phyloP scores from a whole-genome alignment of 768 basidiomycete species.

The Pleurotus eryngii region DNA sequence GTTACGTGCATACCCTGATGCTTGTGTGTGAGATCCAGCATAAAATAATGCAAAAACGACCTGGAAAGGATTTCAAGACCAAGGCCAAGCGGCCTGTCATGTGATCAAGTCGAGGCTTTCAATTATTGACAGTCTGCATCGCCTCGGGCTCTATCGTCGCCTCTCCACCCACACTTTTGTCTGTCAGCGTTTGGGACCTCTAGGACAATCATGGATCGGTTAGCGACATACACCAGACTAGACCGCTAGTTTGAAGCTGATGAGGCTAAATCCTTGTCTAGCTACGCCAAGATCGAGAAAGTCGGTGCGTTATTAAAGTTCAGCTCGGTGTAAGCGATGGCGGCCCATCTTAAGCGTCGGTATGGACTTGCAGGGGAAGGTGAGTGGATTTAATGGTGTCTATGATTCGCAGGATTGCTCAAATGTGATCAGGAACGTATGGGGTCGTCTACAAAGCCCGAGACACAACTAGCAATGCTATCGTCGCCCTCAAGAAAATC shows the following conservation, averaged over 20 bases:
- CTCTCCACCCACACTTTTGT: too few relatives aligned
- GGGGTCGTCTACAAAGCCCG: slow-evolving; percentile 98
- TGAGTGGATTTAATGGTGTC: slow-evolving; percentile 18
- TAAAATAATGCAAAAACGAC: too few relatives aligned
- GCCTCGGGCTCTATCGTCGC: too few relatives aligned
- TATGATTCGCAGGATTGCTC: background rate
- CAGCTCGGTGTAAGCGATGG: background rate
- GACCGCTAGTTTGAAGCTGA: slow-evolving; percentile 13
- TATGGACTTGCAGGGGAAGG: slow-evolving; percentile 43
- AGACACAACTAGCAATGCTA: slow-evolving; percentile 70
- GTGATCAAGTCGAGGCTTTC: too few relatives aligned
- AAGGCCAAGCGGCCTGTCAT: too few relatives aligned
- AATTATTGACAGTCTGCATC: too few relatives aligned
- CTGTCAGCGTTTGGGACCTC: too few relatives aligned
- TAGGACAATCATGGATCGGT: slow-evolving; percentile 41
- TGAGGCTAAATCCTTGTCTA: slow-evolving; percentile 28
- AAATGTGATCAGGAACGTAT: slow-evolving; percentile 72
- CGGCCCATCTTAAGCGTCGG: background rate
- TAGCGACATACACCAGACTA: slow-evolving; percentile 16
- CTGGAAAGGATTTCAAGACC: too few relatives aligned
- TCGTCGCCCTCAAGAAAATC: slow-evolving; percentile 99
- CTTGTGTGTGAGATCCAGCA: too few relatives aligned
- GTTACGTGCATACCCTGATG: too few relatives aligned
- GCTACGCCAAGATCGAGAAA: slow-evolving; percentile 98
- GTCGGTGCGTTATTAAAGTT: slow-evolving; percentile 67